Conservation (phyloP, 1,139 yeast genomes). For the Candida sp. region DNA sequence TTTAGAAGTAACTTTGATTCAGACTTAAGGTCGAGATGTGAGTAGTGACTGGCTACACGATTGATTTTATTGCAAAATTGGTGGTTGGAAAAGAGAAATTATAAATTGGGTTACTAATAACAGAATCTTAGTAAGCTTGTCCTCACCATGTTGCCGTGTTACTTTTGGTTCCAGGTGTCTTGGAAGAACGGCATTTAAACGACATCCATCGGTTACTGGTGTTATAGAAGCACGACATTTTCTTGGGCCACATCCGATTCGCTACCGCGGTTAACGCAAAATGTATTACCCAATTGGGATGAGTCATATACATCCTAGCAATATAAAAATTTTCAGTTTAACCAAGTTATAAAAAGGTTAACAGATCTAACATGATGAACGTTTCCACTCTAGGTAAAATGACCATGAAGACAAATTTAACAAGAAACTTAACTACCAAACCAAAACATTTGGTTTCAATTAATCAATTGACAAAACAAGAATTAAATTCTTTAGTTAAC, state of each 20-base stretch:
- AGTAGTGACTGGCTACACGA: too few relatives aligned
- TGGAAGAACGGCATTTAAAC: too few relatives aligned
- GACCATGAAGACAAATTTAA: background rate
- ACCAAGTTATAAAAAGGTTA: constrained; percentile 1
- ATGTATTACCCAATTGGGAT: constrained; percentile 9
- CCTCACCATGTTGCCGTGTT: too few relatives aligned
- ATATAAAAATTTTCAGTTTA: constrained; percentile 1
- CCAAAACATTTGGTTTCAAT: constrained; percentile 80
- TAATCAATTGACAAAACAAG: constrained; percentile 67
- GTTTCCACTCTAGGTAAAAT: background rate
- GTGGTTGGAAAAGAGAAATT: too few relatives aligned
- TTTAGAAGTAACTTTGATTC: too few relatives aligned
- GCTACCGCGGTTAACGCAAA: constrained; percentile 11
- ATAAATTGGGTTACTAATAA: too few relatives aligned
- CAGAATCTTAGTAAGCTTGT: too few relatives aligned
- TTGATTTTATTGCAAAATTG: too few relatives aligned
- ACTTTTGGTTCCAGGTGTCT: too few relatives aligned
- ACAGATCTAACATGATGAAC: background rate
- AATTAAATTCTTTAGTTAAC: constrained; percentile 62
- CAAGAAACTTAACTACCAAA: constrained; percentile 7
- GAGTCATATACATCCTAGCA: constrained; percentile 4
- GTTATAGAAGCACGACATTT: too few relatives aligned
- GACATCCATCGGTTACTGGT: too few relatives aligned
- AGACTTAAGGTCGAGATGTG: too few relatives aligned
- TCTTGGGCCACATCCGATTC: constrained; percentile 5